A percentile compares a stretch with the other conserved stretches of the same genome.
These are phyloP conservation scores for Litchi chinensis DNA, from an alignment of 345 rosid genomes.

Conservation along the genomic window DNA sequence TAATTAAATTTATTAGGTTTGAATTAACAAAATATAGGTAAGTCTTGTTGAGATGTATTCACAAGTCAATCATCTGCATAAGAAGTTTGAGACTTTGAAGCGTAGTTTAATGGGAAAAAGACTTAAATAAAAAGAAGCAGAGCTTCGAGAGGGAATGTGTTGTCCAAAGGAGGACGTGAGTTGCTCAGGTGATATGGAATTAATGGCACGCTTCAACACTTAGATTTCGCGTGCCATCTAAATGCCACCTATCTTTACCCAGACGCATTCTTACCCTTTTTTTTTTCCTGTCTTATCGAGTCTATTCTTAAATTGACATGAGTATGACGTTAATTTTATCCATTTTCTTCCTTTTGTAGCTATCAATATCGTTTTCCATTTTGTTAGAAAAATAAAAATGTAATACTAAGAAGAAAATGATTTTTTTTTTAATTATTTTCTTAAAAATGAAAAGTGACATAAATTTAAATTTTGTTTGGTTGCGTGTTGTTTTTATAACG, in stretches of 20 bases:
- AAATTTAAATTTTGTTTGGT: too few species aligned
- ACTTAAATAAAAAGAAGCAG: too few species aligned
- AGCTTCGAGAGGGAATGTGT: slow-evolving; percentile 35
- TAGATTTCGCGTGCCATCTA: slow-evolving; percentile 31
- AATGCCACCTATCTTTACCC: neutral
- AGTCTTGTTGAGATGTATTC: neutral
- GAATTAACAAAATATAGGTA: too few species aligned
- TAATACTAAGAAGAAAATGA: neutral
- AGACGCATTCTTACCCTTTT: neutral
- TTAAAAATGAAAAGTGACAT: too few species aligned
- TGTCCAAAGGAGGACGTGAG: slow-evolving; percentile 16
- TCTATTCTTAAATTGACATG: neutral
- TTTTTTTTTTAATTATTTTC: too few species aligned
- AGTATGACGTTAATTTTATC: neutral
- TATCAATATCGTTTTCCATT: neutral
- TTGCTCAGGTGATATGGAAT: neutral
- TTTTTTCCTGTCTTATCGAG: neutral
- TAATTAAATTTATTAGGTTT: too few species aligned
- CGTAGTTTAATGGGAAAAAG: too few species aligned
- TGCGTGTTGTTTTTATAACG: too few species aligned
- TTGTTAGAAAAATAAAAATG: neutral
- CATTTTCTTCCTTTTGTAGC: neutral
- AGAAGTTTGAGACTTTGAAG: too few species aligned
- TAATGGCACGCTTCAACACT: slow-evolving; percentile 53
- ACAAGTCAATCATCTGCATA: too few species aligned